Evolutionary conservation across 768 basidiomycete species (phyloP), one percentile per base, ranked within the genome.

Genomic region (Hemileccinum rubropunctum): DNA sequence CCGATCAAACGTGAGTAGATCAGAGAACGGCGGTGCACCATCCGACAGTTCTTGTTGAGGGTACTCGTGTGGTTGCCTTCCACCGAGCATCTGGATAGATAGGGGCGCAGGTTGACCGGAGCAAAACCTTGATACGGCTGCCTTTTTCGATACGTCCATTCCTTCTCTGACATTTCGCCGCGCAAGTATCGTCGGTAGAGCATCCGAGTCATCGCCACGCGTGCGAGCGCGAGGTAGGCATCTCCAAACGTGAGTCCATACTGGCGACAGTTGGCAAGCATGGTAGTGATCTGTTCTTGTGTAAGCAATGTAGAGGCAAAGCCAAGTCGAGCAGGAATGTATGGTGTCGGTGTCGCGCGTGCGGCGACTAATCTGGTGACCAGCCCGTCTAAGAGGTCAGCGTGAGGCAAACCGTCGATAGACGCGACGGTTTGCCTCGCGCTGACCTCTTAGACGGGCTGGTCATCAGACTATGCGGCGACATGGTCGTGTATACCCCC

Each of bases 401-500:
- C n/a, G n/a, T n/a, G n/a, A n/a, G n/a, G n/a, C n/a, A n/a, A n/a
- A n/a, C n/a, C n/a, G n/a, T n/a, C n/a, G n/a, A n/a, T n/a, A n/a
- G n/a, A n/a, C n/a, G n/a, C n/a, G n/a, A n/a, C n/a, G n/a, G n/a
- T n/a, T n/a, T n/a, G n/a, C n/a, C n/a, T n/a, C n/a, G n/a, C n/a
- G n/a, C n/a, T n/a, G n/a, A n/a, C n/a, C n/a, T n/a, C n/a, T n/a
- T n/a, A n/a, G n/a, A n/a, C n/a, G n/a, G n/a, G n/a, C n/a, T n/a
- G n/a, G n/a, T n/a, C n/a, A n/a, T n/a, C n/a, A n/a, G n/a, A n/a
- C n/a, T n/a, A n/a, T n/a, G n/a, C n/a, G n/a, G 15, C 63, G 73
- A 42, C 76, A 68, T 2, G 81, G 80, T 8, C 83, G 67, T 0
- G 78, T 76, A 44, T 83, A 80, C 3, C 82, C 82, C 4, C 81